Conservation (phyloP, 2,329 filamentous ascomycete species). For the Claviceps capensis region DNA sequence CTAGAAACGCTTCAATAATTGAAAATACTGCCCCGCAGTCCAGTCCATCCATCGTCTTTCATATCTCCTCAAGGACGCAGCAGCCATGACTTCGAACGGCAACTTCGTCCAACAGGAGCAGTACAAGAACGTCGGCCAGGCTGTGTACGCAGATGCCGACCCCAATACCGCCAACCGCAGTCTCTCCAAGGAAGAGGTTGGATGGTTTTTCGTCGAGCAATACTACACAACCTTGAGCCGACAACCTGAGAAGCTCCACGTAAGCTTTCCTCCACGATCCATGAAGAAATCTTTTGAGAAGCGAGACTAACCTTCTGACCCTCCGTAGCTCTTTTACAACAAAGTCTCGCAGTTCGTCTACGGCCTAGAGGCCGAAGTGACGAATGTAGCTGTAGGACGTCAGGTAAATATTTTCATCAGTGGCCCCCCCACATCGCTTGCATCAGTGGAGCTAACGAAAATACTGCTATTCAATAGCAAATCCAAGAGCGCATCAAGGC, state of each 20-base stretch:
- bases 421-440: neutral
- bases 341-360: conserved; percentile 93
- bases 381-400: conserved; percentile 75
- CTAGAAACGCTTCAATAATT: neutral
- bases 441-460: conserved; percentile 7
- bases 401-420: conserved; percentile 38
- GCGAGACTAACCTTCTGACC: neutral
- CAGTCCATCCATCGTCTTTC: conserved; percentile 3
- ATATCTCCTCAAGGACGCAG: conserved; percentile 8
- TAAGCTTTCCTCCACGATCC: conserved; percentile 25
- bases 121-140: conserved; percentile 26
- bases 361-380: conserved; percentile 78
- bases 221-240: conserved; percentile 98
- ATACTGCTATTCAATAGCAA: conserved; percentile 36
- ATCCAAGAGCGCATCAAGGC: conserved; percentile 92
- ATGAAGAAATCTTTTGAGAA: neutral
- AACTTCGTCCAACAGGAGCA: conserved; percentile 33
- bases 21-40: neutral
- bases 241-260: conserved; percentile 81
- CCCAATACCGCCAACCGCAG: conserved; percentile 28
- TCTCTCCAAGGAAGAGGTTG: conserved; percentile 79
- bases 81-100: conserved; percentile 44
- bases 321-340: conserved; percentile 70
- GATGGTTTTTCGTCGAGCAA: conserved; percentile 98
- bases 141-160: conserved; percentile 21